A percentile compares a stretch with the other conserved stretches of the same genome.
phyloP scores from a whole-genome alignment of 2,329 filamentous ascomycete genomes.

The Alternaria infectoria region DNA sequence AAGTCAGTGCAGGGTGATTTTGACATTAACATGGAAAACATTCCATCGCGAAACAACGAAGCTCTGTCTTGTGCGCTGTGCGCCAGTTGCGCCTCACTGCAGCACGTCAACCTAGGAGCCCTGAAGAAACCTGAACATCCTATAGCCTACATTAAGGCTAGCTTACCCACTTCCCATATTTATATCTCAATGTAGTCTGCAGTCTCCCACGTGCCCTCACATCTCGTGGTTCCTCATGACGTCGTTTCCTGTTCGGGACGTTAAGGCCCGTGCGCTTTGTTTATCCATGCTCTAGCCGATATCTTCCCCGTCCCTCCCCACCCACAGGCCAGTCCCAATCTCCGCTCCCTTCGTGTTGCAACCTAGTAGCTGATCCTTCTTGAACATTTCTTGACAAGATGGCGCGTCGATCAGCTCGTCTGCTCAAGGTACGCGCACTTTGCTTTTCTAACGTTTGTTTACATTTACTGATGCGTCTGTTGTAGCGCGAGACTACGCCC shows the following conservation, averaged over 20 bases:
- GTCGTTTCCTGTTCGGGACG: slow-evolving; percentile 9
- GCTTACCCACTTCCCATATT: neutral
- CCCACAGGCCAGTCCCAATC: slow-evolving; percentile 35
- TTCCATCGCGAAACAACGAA: neutral
- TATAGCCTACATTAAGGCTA: neutral
- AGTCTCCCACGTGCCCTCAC: neutral
- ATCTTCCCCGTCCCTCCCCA: slow-evolving; percentile 20
- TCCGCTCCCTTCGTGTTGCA: slow-evolving; percentile 17
- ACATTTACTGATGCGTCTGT: slow-evolving; percentile 30
- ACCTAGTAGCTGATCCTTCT: slow-evolving; percentile 4
- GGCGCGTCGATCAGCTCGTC: slow-evolving; percentile 46
- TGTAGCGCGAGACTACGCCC: slow-evolving; percentile 36
- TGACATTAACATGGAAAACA: neutral
- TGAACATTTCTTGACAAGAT: slow-evolving; percentile 27
- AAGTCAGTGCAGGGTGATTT: neutral
- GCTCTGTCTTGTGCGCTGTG: neutral
- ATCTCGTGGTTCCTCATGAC: slow-evolving; percentile 13
- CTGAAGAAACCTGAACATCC: neutral
- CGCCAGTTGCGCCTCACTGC: neutral
- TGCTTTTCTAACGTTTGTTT: slow-evolving; percentile 30
- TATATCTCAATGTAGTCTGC: neutral
- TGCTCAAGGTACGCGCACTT: slow-evolving; percentile 40
- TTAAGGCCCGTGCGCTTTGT: slow-evolving; percentile 23
- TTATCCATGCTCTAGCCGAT: slow-evolving; percentile 24
- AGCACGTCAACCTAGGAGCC: neutral